Evolutionary conservation across 345 rosid species (phyloP), one percentile per base, ranked within the genome.

Genomic region (Mallotus nudiflorus): DNA sequence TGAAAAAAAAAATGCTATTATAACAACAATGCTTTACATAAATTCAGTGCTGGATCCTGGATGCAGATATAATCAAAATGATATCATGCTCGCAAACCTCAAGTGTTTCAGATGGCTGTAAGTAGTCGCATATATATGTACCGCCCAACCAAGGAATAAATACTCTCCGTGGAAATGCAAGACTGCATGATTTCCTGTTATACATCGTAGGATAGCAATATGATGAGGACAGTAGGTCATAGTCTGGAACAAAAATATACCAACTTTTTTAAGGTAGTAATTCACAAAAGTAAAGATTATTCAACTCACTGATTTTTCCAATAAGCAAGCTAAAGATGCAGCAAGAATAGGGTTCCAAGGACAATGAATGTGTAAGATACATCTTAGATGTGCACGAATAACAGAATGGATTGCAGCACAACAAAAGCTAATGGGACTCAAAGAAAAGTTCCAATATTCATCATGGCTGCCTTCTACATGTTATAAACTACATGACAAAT

Each of bases 61-160:
- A 5, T 51, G n/a, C 1, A 20, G 51, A 15, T 48, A 48, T 1
- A 3, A 61, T n/a, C 8, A 52, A 44, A 22, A 55, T 27, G 24
- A 28, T 28, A 40, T 29, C 46, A 11, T 2, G 11, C 50, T 11
- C 33, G 64, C 80, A 37, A 80, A 94, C 97, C 98, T 91, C 91
- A 10, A 88, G 77, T 62, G 88, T 73, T 67, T 94, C 97, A 3
- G 78, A 86, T 66, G 93, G 85, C 70, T 90, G 96, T 52, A 94
- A 70, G 71, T 91, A 91, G 82, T 94, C 98, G 49, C 97, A 84
- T 62, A 94, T 80, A 68, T 73, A 79, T 16, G 78, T 81, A 42
- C 80, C 87, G 1, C 70, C 84, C 78, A 91, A 70, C 98, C 96
- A 94, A 13, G 93, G 96, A 61, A 88, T 81, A 71, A 94, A 87